A percentile compares a stretch with the other conserved stretches of the same genome.
These are phyloP conservation scores for Corchorus capsularis DNA, from an alignment of 345 rosid genomes.

Conservation along the genomic window DNA sequence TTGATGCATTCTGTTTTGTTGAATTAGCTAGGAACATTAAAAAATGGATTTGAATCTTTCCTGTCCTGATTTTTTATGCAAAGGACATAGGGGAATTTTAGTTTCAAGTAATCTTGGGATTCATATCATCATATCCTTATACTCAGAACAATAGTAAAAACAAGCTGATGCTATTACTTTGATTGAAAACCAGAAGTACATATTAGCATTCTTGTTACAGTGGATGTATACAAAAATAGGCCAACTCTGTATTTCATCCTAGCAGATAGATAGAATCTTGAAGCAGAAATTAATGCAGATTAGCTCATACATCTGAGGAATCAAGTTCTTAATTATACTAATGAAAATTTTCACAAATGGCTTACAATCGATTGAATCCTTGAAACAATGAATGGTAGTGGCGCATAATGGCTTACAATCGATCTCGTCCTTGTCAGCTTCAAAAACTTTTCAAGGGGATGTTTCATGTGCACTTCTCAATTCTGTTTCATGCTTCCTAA, in stretches of 20 bases:
- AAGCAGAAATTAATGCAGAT: not conserved
- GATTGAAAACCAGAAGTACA: not conserved
- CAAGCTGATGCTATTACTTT: not conserved
- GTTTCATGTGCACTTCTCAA: conserved; percentile 19
- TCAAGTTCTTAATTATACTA: not conserved
- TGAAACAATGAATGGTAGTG: not conserved
- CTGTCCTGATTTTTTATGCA: not conserved
- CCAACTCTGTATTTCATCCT: not conserved
- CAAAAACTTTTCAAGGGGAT: conserved; percentile 11
- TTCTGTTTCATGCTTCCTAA: conserved; percentile 25
- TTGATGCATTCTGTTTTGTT: not conserved
- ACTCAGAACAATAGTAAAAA: not conserved
- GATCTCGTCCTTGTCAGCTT: not conserved
- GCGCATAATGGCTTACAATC: not conserved
- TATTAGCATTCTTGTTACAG: not conserved
- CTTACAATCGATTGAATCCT: not conserved
- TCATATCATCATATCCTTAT: too few species aligned
- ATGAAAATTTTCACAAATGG: not conserved
- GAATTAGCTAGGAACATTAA: not conserved
- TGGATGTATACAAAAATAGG: not conserved
- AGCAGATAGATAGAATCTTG: not conserved
- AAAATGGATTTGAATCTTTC: not conserved
- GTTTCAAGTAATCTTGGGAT: not conserved
- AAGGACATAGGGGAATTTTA: not conserved
- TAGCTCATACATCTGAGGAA: not conserved